Base-by-base conservation (phyloP, 495 filamentous ascomycete species). In the Evansstolkia leycettana region DNA sequence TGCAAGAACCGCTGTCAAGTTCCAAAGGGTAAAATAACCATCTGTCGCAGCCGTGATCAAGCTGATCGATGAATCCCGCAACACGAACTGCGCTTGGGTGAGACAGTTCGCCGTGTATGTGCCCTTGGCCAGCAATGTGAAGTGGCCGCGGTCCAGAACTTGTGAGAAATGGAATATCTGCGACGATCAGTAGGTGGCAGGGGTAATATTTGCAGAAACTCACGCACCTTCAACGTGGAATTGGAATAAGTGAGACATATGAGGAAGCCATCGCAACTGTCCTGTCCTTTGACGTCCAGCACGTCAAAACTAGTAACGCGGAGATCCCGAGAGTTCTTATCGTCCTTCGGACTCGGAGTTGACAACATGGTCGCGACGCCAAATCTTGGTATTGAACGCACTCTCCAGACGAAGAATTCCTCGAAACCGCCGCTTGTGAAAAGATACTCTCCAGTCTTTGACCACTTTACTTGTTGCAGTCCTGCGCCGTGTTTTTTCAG, bases 371-470 rank as follows among this genome's bases (percentile, higher is more conserved):
- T 73, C 19, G 76, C 65, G 28, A 79, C 31, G 38, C 75, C 61
- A 39, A 74, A 52, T 23, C 55, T 42, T 29, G 71, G 68, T 8
- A 87, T 51, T 1, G 36, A 45, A 1, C 60, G 54, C 8, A 94
- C 48, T 20, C 72, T 65, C 88, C 89, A 98, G 17, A 89, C 71
- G 37, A 74, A 89, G 40, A 96, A 79, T 47, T 96, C 92, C 46
- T 94, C 89, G 37, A 73, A 78, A 0, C 84, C 90, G 9, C 75
- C 85, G 42, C 82, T 84, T 36, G 81, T 90, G 49, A 96, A 80
- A 7, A 99, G 67, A 47, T 75, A 82, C 7, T 63, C 49, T 2
- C 78, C 75, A 28, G 67, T 55, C 9, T 48, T 48, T 8, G 78
- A 76, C 82, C 83, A 96, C 39, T 65, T 70, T 7, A 94, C 69